Base-by-base conservation (phyloP, 768 basidiomycete genomes). In the Tubosaeta brunneosetosa region DNA sequence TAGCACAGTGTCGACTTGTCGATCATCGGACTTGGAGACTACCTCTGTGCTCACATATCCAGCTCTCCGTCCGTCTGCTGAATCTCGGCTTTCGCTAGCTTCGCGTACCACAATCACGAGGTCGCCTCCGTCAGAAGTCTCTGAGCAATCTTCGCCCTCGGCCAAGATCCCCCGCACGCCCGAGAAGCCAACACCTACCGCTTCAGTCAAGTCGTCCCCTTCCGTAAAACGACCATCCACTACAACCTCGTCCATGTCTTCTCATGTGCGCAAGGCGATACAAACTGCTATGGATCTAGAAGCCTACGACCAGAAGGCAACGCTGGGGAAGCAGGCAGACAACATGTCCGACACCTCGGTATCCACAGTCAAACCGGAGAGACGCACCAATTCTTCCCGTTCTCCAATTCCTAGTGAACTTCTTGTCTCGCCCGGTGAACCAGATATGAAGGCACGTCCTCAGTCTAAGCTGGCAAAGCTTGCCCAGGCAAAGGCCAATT, bases 391-490 rank as follows among this genome's bases (percentile, higher is more conserved):
- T 31, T 57, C 58, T 4, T 36, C 65, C n/a, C 61, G 66, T 36
- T 59, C 66, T 22, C 13, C 47, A 16, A 53, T 65, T n/a, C 54
- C 53, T 41, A 14, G 50, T 37, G 56, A 59, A 16, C 34, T 54
- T 22, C 38, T 52, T 34, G 47, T 56, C 40, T 26, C 53, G 47
- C 52, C 29, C 52, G 46, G 26, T 36, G 62, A 66, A 50, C 17
- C 60, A 49, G 50, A 63, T 34, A 27, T 45, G n/a, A 59, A 55
- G 44, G 44, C 67, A 47, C 77, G 76, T 29, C 73, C 73, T 42
- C 77, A 78, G n/a, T 90, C 90, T 10, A 88, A 91, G 62, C 74
- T 92, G 10, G 85, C 86, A 8, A 74, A 82, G 56, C 77, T 91
- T 26, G 88, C 90, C 8, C 85, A 86, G 61, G 79, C 76, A 14